Percentiles rank a stretch among this genome's conserved stretches.
Conservation (phyloP, 805 yeast genomes). For the Saturnispora kantuleensis region DNA sequence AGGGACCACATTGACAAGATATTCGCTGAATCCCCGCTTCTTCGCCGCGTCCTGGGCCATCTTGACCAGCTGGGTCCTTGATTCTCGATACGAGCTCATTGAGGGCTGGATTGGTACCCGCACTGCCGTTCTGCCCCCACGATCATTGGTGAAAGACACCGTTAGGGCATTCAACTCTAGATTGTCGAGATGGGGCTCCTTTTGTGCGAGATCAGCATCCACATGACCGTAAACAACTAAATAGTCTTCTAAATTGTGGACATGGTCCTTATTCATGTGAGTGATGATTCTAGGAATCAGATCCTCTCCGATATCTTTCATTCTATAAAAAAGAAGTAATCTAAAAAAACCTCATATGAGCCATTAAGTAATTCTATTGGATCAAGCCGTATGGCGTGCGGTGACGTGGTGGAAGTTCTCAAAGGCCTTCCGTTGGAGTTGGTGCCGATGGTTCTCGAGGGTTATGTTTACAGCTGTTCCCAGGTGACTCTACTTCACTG, state of each 20-base stretch:
- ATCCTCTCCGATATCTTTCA: neutral
- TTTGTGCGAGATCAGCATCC: slow-evolving; percentile 9
- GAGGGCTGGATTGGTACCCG: slow-evolving; percentile 46
- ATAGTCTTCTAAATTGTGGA: slow-evolving; percentile 62
- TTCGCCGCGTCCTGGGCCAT: slow-evolving; percentile 73
- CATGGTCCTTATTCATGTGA: slow-evolving; percentile 78
- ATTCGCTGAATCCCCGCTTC: slow-evolving; percentile 48
- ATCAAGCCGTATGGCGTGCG: too few species aligned
- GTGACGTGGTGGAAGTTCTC: neutral
- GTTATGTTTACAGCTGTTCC: neutral
- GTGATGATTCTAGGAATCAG: slow-evolving; percentile 38
- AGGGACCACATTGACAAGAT: slow-evolving; percentile 15
- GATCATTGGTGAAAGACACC: slow-evolving; percentile 27
- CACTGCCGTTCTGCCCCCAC: slow-evolving; percentile 23
- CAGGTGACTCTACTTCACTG: slow-evolving; percentile 1
- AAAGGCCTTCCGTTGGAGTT: neutral
- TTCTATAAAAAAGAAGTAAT: neutral
- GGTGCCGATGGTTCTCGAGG: neutral
- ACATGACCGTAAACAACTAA: slow-evolving; percentile 44
- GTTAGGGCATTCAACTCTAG: slow-evolving; percentile 36
- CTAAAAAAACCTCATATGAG: neutral
- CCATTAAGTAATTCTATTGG: too few species aligned
- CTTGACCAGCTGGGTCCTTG: slow-evolving; percentile 44
- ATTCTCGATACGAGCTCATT: slow-evolving; percentile 33
- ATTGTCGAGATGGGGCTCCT: slow-evolving; percentile 35